Conservation (phyloP, 805 yeast species). For the Scheffersomyces lignosus region DNA sequence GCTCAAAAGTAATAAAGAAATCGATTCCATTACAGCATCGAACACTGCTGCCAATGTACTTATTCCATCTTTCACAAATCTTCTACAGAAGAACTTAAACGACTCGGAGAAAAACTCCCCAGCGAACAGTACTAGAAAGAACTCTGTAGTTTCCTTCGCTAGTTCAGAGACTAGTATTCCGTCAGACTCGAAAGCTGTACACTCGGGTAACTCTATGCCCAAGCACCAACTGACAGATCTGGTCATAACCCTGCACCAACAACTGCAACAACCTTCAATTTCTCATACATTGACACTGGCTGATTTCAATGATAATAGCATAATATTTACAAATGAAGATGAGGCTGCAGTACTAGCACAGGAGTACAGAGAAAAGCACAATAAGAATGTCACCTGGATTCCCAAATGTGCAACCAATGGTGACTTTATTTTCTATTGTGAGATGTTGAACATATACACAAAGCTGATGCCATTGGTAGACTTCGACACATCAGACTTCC, state of each 20-base stretch:
- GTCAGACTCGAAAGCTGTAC: conserved; percentile 20
- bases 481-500: conserved; percentile 18
- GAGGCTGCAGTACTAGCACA: conserved; percentile 31
- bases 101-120: conserved; percentile 35
- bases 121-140: conserved; percentile 41
- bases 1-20: conserved; percentile 38
- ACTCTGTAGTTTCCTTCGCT: conserved; percentile 52
- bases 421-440: conserved; percentile 58
- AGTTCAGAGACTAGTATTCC: conserved; percentile 38
- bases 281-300: conserved; percentile 13
- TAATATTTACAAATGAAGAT: conserved; percentile 16
- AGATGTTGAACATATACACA: conserved; percentile 59
- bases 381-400: conserved; percentile 49
- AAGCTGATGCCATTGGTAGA: conserved; percentile 53
- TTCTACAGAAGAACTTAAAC: conserved; percentile 34
- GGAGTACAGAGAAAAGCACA: conserved; percentile 18
- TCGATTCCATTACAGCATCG: conserved; percentile 45
- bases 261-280: conserved; percentile 8
- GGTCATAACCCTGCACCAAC: conserved; percentile 4
- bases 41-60: conserved; percentile 48
- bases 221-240: conserved; percentile 7
- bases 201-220: conserved; percentile 11
- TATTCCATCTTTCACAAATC: conserved; percentile 40
- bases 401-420: conserved; percentile 59
- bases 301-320: conserved; percentile 11